Evolutionary conservation across 1,139 yeast genomes (phyloP).

Genomic region (Suzukiozyma palmioleophila): DNA sequence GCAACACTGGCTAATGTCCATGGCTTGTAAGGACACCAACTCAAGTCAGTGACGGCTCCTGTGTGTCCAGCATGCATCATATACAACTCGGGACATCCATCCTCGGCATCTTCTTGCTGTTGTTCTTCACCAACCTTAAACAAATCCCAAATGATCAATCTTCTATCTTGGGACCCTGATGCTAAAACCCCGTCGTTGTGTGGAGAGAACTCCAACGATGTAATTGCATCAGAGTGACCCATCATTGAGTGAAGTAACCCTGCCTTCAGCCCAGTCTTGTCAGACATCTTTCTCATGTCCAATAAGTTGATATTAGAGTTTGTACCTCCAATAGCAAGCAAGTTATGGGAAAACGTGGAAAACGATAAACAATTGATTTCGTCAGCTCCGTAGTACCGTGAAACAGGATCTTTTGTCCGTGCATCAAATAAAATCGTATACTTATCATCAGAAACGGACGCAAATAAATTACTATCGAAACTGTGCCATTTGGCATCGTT

Average conservation of each 20-base stretch:
- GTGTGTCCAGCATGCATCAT: slow-evolving; percentile 91
- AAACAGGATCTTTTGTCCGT: slow-evolving; percentile 26
- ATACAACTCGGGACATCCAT: slow-evolving; percentile 75
- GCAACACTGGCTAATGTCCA: slow-evolving; percentile 75
- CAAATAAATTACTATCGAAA: slow-evolving; percentile 48
- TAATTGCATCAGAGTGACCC: slow-evolving; percentile 72
- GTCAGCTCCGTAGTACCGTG: slow-evolving; percentile 26
- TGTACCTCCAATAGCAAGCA: slow-evolving; percentile 65
- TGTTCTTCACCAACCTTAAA: slow-evolving; percentile 74
- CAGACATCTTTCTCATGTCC: slow-evolving; percentile 49
- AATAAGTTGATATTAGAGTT: slow-evolving; percentile 62
- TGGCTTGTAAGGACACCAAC: slow-evolving; percentile 64
- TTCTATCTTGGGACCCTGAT: slow-evolving; percentile 67
- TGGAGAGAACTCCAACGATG: slow-evolving; percentile 68
- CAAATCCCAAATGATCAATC: slow-evolving; percentile 73
- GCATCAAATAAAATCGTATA: slow-evolving; percentile 40
- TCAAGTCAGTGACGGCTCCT: slow-evolving; percentile 66
- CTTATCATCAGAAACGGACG: slow-evolving; percentile 69
- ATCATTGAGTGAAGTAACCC: slow-evolving; percentile 61
- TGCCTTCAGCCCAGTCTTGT: slow-evolving; percentile 13
- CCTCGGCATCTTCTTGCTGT: slow-evolving; percentile 72
- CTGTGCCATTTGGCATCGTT: slow-evolving; percentile 74
- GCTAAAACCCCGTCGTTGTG: slow-evolving; percentile 69
- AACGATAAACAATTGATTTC: slow-evolving; percentile 63
- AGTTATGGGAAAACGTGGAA: slow-evolving; percentile 54